Conservation (phyloP, 148 eudicot species). For the Fagopyrum esculentum region DNA sequence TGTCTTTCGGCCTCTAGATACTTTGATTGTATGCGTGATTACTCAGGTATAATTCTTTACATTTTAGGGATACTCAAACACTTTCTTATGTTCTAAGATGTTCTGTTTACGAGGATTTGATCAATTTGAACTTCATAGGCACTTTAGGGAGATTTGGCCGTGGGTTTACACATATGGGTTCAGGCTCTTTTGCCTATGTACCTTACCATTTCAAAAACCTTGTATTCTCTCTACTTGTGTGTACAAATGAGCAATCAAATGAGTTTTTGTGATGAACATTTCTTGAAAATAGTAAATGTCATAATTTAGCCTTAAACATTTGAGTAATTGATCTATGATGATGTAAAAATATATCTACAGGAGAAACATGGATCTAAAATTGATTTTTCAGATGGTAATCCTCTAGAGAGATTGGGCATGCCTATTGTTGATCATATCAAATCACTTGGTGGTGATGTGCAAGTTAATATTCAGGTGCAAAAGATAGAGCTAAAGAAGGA, state of each 20-base stretch:
- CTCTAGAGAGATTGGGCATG: slow-evolving; percentile 94
- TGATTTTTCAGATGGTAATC: slow-evolving; percentile 98
- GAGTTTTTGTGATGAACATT: too few relatives aligned
- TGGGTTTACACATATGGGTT: slow-evolving; percentile 51
- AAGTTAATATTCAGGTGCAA: slow-evolving; percentile 63
- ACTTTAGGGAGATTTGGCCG: slow-evolving; percentile 44
- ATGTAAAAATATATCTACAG: slow-evolving; percentile 27
- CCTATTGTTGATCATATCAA: slow-evolving; percentile 80
- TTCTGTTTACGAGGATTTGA: neutral
- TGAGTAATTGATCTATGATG: slow-evolving; percentile 8
- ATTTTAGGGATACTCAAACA: neutral
- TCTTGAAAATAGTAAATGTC: too few relatives aligned
- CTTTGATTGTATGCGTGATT: slow-evolving; percentile 39
- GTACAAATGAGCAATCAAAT: too few relatives aligned
- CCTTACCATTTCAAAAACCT: too few relatives aligned
- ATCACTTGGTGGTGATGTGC: slow-evolving; percentile 84
- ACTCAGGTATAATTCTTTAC: slow-evolving; percentile 35
- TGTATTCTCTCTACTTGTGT: too few relatives aligned
- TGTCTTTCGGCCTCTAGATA: slow-evolving; percentile 30
- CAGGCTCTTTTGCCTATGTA: slow-evolving; percentile 36
- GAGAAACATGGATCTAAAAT: slow-evolving; percentile 98
- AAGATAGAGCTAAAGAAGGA: slow-evolving; percentile 70
- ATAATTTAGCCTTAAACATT: neutral
- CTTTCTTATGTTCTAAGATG: neutral
- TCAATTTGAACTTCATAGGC: slow-evolving; percentile 27